phyloP scores from a whole-genome alignment of 139 green algal species.

The Asterochloris sp. region DNA sequence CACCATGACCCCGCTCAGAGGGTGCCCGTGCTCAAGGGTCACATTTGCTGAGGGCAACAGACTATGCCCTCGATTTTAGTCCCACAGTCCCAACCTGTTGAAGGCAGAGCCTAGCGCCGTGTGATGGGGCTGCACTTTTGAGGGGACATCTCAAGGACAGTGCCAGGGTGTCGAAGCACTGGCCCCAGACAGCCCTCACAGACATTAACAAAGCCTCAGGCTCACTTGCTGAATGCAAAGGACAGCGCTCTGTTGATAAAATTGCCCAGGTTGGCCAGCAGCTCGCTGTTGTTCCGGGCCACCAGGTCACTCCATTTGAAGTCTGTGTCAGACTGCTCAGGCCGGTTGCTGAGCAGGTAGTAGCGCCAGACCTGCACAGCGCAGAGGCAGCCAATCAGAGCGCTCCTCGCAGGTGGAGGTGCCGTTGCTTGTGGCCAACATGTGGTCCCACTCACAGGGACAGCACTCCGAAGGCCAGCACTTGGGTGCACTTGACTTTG shows the following conservation, averaged over 20 bases:
- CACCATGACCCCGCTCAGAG: too few relatives aligned
- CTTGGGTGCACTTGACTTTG: too few relatives aligned
- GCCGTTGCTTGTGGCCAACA: too few relatives aligned
- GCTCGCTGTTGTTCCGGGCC: conserved; percentile 88
- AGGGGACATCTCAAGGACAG: neutral
- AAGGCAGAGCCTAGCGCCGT: too few relatives aligned
- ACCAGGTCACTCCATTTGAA: conserved; percentile 92
- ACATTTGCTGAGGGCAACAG: too few relatives aligned
- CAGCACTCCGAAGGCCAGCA: too few relatives aligned
- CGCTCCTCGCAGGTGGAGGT: too few relatives aligned
- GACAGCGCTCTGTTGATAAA: conserved; percentile 73
- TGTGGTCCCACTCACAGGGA: too few relatives aligned
- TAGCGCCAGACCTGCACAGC: conserved; percentile 90
- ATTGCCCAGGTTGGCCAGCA: conserved; percentile 94
- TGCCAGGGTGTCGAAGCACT: neutral
- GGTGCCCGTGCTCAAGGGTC: too few relatives aligned
- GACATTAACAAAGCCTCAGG: neutral
- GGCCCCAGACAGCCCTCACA: neutral
- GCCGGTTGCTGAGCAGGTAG: conserved; percentile 88
- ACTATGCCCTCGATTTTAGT: too few relatives aligned
- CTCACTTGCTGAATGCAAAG: conserved; percentile 20
- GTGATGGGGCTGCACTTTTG: too few relatives aligned
- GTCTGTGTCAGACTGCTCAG: conserved; percentile 64
- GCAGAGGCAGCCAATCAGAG: neutral
- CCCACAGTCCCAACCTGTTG: too few relatives aligned